Percentiles rank a stretch among this genome's conserved stretches.
Evolutionary conservation across 768 basidiomycete species (phyloP).

Genomic region (Rhizopogon sp.): DNA sequence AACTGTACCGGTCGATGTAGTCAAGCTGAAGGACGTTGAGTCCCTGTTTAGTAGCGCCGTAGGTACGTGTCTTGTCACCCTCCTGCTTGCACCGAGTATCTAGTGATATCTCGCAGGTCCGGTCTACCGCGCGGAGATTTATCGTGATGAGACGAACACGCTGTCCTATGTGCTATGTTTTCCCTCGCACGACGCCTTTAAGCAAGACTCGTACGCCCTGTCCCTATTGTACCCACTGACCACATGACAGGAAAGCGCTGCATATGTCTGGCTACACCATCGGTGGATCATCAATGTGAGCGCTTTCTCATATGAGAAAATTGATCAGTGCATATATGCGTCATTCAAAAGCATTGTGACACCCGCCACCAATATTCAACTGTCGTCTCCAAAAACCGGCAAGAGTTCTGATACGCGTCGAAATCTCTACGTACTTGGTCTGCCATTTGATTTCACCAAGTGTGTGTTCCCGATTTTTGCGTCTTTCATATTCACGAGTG

Average conservation of each 20-base stretch:
- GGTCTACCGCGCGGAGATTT: slow-evolving; percentile 40
- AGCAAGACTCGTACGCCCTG: slow-evolving; percentile 31
- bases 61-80: slow-evolving; percentile 30
- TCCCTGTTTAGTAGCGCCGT: slow-evolving; percentile 54
- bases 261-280: slow-evolving; percentile 62
- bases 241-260: slow-evolving; percentile 50
- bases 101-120: slow-evolving; percentile 36
- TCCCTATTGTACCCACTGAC: slow-evolving; percentile 4
- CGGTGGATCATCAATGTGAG: slow-evolving; percentile 52
- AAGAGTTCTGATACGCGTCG: slow-evolving; percentile 46
- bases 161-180: slow-evolving; percentile 48
- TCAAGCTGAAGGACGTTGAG: slow-evolving; percentile 42
- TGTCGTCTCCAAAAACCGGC: slow-evolving; percentile 10
- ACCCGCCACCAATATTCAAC: slow-evolving; percentile 8
- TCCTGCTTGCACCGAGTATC: neutral
- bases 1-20: slow-evolving; percentile 10
- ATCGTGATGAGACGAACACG: slow-evolving; percentile 27
- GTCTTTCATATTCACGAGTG: neutral
- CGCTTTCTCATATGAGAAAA: slow-evolving; percentile 4
- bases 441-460: slow-evolving; percentile 81
- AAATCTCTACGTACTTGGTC: slow-evolving; percentile 80
- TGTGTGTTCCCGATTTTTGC: slow-evolving; percentile 23
- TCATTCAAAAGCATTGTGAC: slow-evolving; percentile 32
- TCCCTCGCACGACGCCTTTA: slow-evolving; percentile 44
- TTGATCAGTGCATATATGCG: slow-evolving; percentile 16